A percentile compares a stretch with the other conserved stretches of the same genome.
phyloP scores from a whole-genome alignment of 1,284 basidiomycete genomes.

The Ganoderma sinense region DNA sequence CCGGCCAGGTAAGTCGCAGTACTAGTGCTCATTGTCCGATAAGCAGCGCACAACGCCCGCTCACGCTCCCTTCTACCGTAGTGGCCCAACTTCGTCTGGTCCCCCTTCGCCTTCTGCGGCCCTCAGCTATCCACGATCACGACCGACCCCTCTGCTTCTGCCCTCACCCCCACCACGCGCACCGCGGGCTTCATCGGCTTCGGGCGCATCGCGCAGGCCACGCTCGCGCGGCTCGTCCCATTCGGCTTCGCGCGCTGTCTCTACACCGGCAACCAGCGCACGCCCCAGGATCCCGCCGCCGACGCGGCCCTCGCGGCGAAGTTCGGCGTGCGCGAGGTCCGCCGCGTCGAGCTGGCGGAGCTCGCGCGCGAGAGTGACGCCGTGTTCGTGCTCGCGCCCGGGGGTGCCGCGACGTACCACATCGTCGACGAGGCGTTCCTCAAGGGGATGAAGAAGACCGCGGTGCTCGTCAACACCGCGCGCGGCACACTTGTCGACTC shows the following conservation, averaged over 20 bases:
- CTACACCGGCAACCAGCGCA: conserved; percentile 66
- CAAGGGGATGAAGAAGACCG: conserved; percentile 83
- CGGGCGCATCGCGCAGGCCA: conserved; percentile 89
- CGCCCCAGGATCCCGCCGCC: conserved; percentile 50
- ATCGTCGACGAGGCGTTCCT: conserved; percentile 80
- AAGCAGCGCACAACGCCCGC: not conserved
- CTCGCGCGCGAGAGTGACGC: conserved; percentile 83
- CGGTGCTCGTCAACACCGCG: conserved; percentile 83
- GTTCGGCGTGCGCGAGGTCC: conserved; percentile 60
- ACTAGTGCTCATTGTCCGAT: not conserved
- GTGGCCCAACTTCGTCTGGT: conserved; percentile 78
- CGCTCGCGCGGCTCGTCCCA: conserved; percentile 76
- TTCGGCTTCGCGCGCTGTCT: conserved; percentile 79
- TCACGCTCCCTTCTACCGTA: conserved; percentile 28
- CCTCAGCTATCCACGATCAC: conserved; percentile 71
- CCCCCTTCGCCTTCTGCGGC: conserved; percentile 83
- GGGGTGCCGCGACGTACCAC: conserved; percentile 77
- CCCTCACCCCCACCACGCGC: conserved; percentile 54
- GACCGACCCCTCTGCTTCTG: not conserved
- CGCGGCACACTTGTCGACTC: conserved; percentile 90
- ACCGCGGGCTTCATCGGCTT: conserved; percentile 94
- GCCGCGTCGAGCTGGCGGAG: conserved; percentile 67
- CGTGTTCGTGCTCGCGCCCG: conserved; percentile 85
- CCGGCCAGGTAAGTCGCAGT: conserved; percentile 60
- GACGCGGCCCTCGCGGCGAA: conserved; percentile 59